Evolutionary conservation across 495 filamentous ascomycete genomes (phyloP).

Genomic region (Rhizodiscina lignyota): DNA sequence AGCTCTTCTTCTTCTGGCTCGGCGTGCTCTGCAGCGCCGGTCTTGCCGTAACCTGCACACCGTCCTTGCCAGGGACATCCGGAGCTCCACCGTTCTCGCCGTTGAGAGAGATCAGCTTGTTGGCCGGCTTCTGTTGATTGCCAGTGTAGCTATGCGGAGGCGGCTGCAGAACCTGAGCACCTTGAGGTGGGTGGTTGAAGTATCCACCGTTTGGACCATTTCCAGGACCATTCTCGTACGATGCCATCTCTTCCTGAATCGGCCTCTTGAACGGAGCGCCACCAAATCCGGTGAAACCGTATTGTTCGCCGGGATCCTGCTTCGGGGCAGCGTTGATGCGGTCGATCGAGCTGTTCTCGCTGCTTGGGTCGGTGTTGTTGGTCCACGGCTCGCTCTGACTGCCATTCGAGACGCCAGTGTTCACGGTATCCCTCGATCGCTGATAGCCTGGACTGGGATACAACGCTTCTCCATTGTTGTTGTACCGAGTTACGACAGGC

Average conservation of each 20-base stretch:
- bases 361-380: slow-evolving; percentile 80
- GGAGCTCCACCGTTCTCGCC: slow-evolving; percentile 9
- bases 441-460: slow-evolving; percentile 56
- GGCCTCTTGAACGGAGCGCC: slow-evolving; percentile 20
- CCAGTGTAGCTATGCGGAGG: background rate
- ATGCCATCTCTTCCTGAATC: background rate
- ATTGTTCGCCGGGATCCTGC: slow-evolving; percentile 33
- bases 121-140: background rate
- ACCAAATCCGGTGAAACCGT: slow-evolving; percentile 37
- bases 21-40: background rate
- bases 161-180: background rate
- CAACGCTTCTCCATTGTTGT: slow-evolving; percentile 28
- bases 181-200: background rate
- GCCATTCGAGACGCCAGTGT: slow-evolving; percentile 53
- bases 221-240: background rate
- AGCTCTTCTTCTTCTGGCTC: slow-evolving; percentile 69
- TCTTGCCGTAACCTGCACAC: background rate
- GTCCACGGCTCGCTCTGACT: slow-evolving; percentile 53
- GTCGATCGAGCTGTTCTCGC: slow-evolving; percentile 79
- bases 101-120: background rate
- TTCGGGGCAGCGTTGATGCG: slow-evolving; percentile 34
- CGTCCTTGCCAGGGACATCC: background rate
- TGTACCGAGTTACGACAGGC: slow-evolving; percentile 18
- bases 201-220: background rate
- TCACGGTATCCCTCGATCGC: slow-evolving; percentile 67